A percentile compares a stretch with the other conserved stretches of the same genome.
phyloP scores from a whole-genome alignment of 2,329 filamentous ascomycete genomes.

The Epicoccum sorghinum region DNA sequence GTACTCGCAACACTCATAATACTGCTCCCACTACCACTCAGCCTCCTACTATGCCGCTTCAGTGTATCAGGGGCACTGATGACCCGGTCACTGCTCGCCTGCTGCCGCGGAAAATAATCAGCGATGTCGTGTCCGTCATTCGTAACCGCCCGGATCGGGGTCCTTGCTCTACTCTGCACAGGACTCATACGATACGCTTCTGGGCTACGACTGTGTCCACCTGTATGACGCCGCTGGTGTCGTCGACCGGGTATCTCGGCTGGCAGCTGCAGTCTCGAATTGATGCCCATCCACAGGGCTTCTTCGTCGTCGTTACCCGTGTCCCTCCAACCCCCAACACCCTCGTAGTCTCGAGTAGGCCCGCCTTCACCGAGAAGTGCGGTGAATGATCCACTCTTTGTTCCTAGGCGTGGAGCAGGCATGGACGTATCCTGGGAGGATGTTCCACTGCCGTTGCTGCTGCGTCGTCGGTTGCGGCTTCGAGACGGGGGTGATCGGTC shows the following conservation, averaged over 20 bases:
- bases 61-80: slow-evolving; percentile 31
- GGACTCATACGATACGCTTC: slow-evolving; percentile 48
- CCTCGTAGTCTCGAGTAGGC: slow-evolving; percentile 50
- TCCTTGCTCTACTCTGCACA: slow-evolving; percentile 44
- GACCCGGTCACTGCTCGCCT: slow-evolving; percentile 18
- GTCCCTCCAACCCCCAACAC: slow-evolving; percentile 51
- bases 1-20: slow-evolving; percentile 23
- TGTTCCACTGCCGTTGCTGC: slow-evolving; percentile 25
- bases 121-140: slow-evolving; percentile 18
- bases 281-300: slow-evolving; percentile 53
- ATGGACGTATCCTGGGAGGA: slow-evolving; percentile 30
- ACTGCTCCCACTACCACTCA: slow-evolving; percentile 36
- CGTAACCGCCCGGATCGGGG: slow-evolving; percentile 31
- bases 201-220: slow-evolving; percentile 40
- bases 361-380: slow-evolving; percentile 42
- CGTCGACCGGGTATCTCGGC: slow-evolving; percentile 33
- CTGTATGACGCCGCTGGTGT: slow-evolving; percentile 43
- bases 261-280: slow-evolving; percentile 50
- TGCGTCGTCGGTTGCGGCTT: slow-evolving; percentile 33
- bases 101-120: slow-evolving; percentile 40
- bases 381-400: slow-evolving; percentile 44
- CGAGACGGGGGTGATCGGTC: slow-evolving; percentile 33
- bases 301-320: slow-evolving; percentile 50
- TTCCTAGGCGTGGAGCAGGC: slow-evolving; percentile 23
- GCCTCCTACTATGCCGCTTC: slow-evolving; percentile 31